Base-by-base conservation (phyloP, 208 protist genomes). In the Trypanosoma boissoni region DNA sequence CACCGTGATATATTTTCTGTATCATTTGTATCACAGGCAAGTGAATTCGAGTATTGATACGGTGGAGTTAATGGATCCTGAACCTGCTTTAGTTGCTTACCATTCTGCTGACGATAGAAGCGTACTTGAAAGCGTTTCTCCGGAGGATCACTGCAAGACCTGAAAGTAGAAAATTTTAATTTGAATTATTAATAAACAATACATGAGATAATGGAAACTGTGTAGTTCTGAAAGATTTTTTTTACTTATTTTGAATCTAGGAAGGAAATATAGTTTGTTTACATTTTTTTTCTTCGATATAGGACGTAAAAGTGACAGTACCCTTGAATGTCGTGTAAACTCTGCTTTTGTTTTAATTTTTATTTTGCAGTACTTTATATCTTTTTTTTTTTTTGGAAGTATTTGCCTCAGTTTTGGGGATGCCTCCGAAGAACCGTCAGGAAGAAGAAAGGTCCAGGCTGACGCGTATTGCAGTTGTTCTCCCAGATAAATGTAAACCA, bases 401-500 rank as follows among this genome's bases (percentile, higher is more conserved):
- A 43, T 34, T 37, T 45, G 20, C 58, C 21, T 8, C 29, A 9
- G 27, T 52, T 28, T 42, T 42, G 42, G 48, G 16, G 9, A 94
- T 94, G 83, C 83, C 79, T 51, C 81, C 83, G 10, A 89, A 83
- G 57, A 79, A 75, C 44, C 55, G 59, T 37, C 71, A 88, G 46
- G 65, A 64, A 32, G 88, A 96, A 50, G 88, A 93, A 70, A 76
- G 86, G 42, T 97, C 97, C 6, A 86, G 92, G 74, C 78, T 98
- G 27, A 99, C 97, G 20, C 96, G 99, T 82, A 99, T 99, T 81
- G 99, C 98, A 43, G 98, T 99, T 65, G 98, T 99, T 12, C 96
- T 96, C 58, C 59, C 55, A 21, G 98, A 99, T 72, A 90, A 96
- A 50, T 99, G 99, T 80, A 99, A 99, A 83, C 99, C 99, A 29